A percentile compares a stretch with the other conserved stretches of the same genome.
phyloP scores from a whole-genome alignment of 2,329 filamentous ascomycete genomes.

The Penicillium italicum region DNA sequence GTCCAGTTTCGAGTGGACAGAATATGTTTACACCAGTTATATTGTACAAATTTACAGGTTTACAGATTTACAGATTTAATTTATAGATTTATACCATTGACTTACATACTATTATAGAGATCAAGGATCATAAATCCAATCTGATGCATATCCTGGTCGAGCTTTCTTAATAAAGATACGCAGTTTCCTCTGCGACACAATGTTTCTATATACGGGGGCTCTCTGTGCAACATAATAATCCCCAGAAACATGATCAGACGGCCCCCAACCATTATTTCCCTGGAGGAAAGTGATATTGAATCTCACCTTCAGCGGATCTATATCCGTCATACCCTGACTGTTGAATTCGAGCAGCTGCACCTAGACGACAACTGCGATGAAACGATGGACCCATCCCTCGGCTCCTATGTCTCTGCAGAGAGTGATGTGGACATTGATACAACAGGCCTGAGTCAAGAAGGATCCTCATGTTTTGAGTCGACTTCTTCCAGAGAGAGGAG shows the following conservation, averaged over 20 bases:
- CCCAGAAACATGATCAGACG: constrained; percentile 32
- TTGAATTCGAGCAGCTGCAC: constrained; percentile 17
- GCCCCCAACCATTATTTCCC: constrained; percentile 31
- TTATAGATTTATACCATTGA: background rate
- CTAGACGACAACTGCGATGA: constrained; percentile 11
- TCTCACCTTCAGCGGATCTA: constrained; percentile 27
- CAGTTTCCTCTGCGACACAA: background rate
- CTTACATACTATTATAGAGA: background rate
- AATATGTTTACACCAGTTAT: background rate
- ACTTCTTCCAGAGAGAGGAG: background rate
- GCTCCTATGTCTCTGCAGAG: background rate
- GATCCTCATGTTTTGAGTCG: background rate
- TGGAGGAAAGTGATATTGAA: constrained; percentile 34
- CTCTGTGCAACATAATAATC: constrained; percentile 1
- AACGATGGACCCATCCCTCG: background rate
- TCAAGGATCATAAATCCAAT: background rate
- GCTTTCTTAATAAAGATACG: background rate
- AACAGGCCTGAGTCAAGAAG: background rate
- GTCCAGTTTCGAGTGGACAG: constrained; percentile 3
- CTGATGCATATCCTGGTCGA: background rate
- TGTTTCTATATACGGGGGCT: constrained; percentile 3
- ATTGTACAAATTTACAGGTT: background rate
- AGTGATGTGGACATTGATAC: background rate
- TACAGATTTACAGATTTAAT: too few relatives aligned
- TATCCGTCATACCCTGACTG: constrained; percentile 13